Conservation (phyloP, 306 rosid species). For the Hylodesmum podocarpum region DNA sequence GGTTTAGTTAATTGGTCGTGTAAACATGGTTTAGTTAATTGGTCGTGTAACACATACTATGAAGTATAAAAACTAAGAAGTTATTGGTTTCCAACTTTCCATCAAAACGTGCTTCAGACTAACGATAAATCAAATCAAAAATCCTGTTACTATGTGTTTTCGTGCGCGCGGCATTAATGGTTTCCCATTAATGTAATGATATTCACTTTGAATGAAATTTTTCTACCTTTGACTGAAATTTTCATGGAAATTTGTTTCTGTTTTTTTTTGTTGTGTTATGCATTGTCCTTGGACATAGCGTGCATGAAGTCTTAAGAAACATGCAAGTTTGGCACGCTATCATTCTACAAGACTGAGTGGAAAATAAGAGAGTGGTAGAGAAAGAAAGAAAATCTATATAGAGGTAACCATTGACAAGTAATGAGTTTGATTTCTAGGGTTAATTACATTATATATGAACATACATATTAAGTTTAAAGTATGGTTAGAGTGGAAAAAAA, state of each 20-base stretch:
- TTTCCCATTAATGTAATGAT: constrained; percentile 14
- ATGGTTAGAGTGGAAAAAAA: too few relatives aligned
- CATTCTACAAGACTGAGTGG: background rate
- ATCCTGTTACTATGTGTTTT: constrained; percentile 34
- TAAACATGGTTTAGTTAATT: background rate
- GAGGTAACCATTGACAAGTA: background rate
- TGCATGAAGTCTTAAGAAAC: background rate
- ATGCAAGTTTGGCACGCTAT: background rate
- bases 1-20: background rate
- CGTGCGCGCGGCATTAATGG: constrained; percentile 32
- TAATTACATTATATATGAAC: background rate
- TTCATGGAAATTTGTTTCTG: background rate
- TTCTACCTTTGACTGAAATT: background rate
- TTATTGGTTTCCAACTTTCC: background rate
- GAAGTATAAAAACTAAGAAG: background rate
- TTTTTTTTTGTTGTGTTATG: background rate
- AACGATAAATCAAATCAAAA: constrained; percentile 37
- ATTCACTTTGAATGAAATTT: background rate
- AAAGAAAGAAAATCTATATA: background rate
- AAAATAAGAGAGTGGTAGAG: background rate
- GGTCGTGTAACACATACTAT: background rate
- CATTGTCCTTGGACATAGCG: background rate
- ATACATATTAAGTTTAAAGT: background rate
- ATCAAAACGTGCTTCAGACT: constrained; percentile 13
- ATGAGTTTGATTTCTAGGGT: background rate